Base-by-base conservation (phyloP, 306 rosid genomes). In the Casuarina equisetifolia region DNA sequence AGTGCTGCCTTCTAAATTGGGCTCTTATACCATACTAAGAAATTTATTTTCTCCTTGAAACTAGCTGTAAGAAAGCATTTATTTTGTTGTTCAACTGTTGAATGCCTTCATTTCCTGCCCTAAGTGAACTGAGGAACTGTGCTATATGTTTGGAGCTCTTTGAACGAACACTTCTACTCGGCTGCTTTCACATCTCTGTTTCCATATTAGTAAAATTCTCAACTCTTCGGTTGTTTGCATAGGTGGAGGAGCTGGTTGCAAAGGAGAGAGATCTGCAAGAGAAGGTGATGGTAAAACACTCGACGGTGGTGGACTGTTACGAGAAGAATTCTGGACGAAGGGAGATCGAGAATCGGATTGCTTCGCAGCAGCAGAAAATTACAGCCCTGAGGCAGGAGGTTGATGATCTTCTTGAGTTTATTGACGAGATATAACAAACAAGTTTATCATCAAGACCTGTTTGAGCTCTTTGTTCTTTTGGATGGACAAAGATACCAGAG, bases 191-290 rank as follows among this genome's bases (percentile, higher is more conserved):
- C 45, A 69, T 5, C 4, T 49, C 2, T 39, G 49, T 52, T 72
- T 9, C 71, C 50, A 4, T 79, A 48, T 46, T 77, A 49, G 20
- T 80, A 46, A 25, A 25, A 74, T 71, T 63, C 40, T 35, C 0
- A 45, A 6, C 39, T 42, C 59, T 70, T 39, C 50, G 51, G 52
- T 77, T 85, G 78, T 75, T 66, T 70, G 62, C 78, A 59, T 82
- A 95, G 98, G 98, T 96, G 79, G 98, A 92, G 83, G 98, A 96
- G 76, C 85, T 96, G 79, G 85, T 90, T 74, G 79, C 74, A 11
- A 96, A 91, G 89, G 97, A 91, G 91, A 89, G 79, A 78, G 99
- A 96, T 64, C 83, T 92, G 86, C 96, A 88, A 81, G 98, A 96
- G 81, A 96, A 74, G 82, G 79, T 96, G 53, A 62, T 96, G 85